Conservation (phyloP, 192 early-diverging fungal genomes). For the Backusella morwellensis region DNA sequence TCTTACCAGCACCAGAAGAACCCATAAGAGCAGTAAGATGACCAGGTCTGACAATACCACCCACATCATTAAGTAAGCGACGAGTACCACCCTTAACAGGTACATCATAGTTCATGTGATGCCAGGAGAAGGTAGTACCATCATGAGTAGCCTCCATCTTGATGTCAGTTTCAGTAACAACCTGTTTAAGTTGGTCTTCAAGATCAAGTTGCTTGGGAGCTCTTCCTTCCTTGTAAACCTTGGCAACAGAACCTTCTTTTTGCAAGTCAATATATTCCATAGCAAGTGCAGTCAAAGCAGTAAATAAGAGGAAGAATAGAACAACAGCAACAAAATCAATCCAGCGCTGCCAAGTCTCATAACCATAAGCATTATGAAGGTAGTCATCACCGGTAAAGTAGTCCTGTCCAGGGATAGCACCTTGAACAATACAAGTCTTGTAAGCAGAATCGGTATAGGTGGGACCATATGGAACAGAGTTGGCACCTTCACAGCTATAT, state of each 20-base stretch:
- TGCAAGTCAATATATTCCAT: conserved; percentile 66
- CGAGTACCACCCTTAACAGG: conserved; percentile 57
- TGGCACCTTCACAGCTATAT: conserved; percentile 35
- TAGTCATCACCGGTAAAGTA: conserved; percentile 63
- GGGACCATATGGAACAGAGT: conserved; percentile 30
- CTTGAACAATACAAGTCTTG: conserved; percentile 61
- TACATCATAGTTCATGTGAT: conserved; percentile 66
- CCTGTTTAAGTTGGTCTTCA: conserved; percentile 36
- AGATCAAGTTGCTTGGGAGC: conserved; percentile 17
- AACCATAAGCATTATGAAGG: conserved; percentile 50
- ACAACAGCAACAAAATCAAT: conserved; percentile 60
- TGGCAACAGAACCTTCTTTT: conserved; percentile 49
- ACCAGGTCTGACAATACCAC: conserved; percentile 72
- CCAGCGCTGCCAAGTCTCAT: conserved; percentile 56
- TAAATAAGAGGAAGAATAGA: conserved; percentile 44
- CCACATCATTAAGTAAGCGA: conserved; percentile 66
- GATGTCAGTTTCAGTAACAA: conserved; percentile 50
- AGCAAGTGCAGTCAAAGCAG: conserved; percentile 40
- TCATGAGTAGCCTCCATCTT: conserved; percentile 38
- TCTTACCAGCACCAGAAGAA: conserved; percentile 89
- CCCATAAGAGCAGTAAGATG: conserved; percentile 91
- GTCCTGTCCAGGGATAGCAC: conserved; percentile 48
- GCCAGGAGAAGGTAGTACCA: conserved; percentile 59
- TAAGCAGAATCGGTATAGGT: conserved; percentile 39
- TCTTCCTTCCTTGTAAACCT: conserved; percentile 44